Evolutionary conservation across 139 green algal genomes (phyloP), one percentile per base, ranked within the genome.

Genomic region (Monoraphidium neglectum): DNA sequence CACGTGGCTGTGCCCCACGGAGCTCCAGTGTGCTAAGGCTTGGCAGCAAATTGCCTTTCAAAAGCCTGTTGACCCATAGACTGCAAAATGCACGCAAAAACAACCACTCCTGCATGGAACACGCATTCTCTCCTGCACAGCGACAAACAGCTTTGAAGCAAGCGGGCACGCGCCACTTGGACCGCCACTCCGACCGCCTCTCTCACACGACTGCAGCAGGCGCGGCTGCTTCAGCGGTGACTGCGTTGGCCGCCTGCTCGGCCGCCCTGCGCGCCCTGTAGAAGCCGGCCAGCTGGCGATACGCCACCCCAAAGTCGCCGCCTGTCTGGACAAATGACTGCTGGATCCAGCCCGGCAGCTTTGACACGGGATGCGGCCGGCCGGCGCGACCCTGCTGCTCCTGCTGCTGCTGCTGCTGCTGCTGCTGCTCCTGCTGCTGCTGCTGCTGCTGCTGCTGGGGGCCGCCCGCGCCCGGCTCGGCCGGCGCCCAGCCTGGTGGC

Each of bases 271-370:
- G 68, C 51, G 23, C 43, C 16, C 47, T 24, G 28, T 60, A 87
- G 62, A 87, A 87, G 24, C 54, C 32, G 1, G 74, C 77, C 0
- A 87, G 70, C 16, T 49, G 59, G 43, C 70, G 38, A 54, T 80
- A 82, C 36, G 67, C 70, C 33, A 68, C 35, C 30, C 67, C 46
- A 59, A 87, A 87, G 1, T 85, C 67, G 6, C 79, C 76, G 18
- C 13, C 2, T 3, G 64, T 56, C 10, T 47, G 47, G 61, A 60
- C 56, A 35, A 74, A 74, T 15, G 77, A 85, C 33, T 66, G 43
- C 71, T 87, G 79, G 15, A 97, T 90, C 93, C 93, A 97, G 30
- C 67, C 77, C 21, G 93, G 93, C 72, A 97, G 83, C 78, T 92
- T 91, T 36, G 36, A 85, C 76, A 23, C 75, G 63, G 24, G 37